Base-by-base conservation (phyloP, 805 yeast species). In the Wickerhamomyces bovis region DNA sequence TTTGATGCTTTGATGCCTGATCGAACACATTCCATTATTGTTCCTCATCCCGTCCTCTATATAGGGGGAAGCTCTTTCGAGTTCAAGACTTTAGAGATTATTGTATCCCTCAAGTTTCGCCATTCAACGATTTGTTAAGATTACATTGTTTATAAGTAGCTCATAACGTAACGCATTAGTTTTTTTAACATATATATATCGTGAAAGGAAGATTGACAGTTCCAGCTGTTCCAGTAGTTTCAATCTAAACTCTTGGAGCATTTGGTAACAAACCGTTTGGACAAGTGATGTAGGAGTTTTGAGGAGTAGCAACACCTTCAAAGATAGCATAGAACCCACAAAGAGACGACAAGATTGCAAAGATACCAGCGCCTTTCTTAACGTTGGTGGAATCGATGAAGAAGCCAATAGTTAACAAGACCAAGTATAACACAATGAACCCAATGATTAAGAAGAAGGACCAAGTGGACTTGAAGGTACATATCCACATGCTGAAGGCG, bases 401-500 rank as follows among this genome's bases (percentile, higher is more conserved):
- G 35, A 42, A 45, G 8, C 44, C 41, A 28, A 45, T 23, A 3
- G 48, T 41, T 11, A 41, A 25, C 23, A 45, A 38, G 28, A 45
- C 19, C 11, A 45, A 26, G 21, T 45, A 38, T 31, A 40, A 42
- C 2, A 35, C 26, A 18, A 45, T 38, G 36, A 42, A 38, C 20
- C 39, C 39, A 20, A 45, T 41, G 10, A 39, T 25, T 5, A 45
- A 16, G 22, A 45, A 45, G 42, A 45, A 45, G 3, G 48, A 45
- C 48, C 48, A 45, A 18, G 48, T 41, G 3, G 48, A 45, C 56
- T 75, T 76, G 57, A 72, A 65, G 4, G 81, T 75, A 49, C 72
- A 68, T 26, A 70, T 51, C 65, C 73, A 67, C 57, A 76, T 65
- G 44, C 68, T 49, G 45, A 74, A 72, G 6, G 80, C 68, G 55